Conservation (phyloP, 1,284 basidiomycete genomes). For the Xerocomus nothofagi region DNA sequence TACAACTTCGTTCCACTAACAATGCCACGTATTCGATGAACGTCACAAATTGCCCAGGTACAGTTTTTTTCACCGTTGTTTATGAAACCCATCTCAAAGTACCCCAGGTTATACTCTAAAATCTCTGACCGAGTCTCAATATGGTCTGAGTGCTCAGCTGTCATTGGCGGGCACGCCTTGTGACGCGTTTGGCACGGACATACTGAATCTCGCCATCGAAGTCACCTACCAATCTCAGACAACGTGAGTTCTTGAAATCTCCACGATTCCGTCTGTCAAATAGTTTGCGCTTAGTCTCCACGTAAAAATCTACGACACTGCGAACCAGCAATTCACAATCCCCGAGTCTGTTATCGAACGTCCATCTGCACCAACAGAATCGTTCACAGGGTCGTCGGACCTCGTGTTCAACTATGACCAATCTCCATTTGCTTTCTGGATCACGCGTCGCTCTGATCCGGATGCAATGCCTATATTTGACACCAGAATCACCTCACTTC, state of each 20-base stretch:
- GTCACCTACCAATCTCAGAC: constrained; percentile 62
- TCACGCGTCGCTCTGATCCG: constrained; percentile 63
- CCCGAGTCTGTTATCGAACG: constrained; percentile 57
- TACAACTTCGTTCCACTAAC: constrained; percentile 4
- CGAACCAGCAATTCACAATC: constrained; percentile 65
- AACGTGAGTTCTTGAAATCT: constrained; percentile 35
- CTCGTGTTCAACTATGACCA: constrained; percentile 68
- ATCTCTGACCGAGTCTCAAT: constrained; percentile 43
- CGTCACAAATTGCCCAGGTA: constrained; percentile 33
- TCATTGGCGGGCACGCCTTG: constrained; percentile 61
- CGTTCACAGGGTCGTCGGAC: constrained; percentile 47
- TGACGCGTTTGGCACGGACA: constrained; percentile 72
- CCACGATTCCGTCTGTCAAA: neutral
- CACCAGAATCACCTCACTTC: constrained; percentile 60
- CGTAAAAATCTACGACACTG: constrained; percentile 75
- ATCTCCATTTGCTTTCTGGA: constrained; percentile 77
- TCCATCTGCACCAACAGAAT: constrained; percentile 39
- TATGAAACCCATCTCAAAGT: neutral
- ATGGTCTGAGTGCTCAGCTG: constrained; percentile 58
- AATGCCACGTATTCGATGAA: constrained; percentile 24
- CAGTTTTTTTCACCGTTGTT: neutral
- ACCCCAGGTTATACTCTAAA: constrained; percentile 52
- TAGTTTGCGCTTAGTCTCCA: constrained; percentile 50
- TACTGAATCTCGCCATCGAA: constrained; percentile 59
- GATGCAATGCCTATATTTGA: constrained; percentile 68